Base-by-base conservation (phyloP, 345 rosid species). In the Citrus inodora region DNA sequence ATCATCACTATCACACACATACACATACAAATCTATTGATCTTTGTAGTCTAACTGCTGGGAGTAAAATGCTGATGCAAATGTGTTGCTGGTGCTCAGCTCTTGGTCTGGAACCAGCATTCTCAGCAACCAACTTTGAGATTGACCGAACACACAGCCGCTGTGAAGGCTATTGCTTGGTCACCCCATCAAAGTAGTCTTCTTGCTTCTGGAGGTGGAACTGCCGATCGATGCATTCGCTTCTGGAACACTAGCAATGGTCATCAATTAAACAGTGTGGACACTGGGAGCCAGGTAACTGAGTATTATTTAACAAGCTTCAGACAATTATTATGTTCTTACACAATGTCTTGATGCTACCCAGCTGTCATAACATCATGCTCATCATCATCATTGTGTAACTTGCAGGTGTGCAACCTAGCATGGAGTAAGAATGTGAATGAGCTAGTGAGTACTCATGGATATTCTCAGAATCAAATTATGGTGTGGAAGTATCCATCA, bases 161-260 rank as follows among this genome's bases (percentile, higher is more conserved):
- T 13, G 98, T 94, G 11, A 96, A 96, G 85, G 99, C 98, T 70
- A 92, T 96, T 58, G 86, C 98, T 73, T 96, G 99, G 99, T 94
- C 99, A 53, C 99, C 98, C 65, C 99, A 96, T 80, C 98, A 94
- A 88, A 96, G 87, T 48, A 80, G 89, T 71, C 94, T 96, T 74
- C 99, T 96, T 76, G 98, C 95, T 80, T 96, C 99, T 4, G 98
- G 97, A 73, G 99, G 99, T 48, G 99, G 99, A 82, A 96, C 99
- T 2, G 98, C 98, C 13, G 99, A 96, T 77, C 83, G 99, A 67
- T 94, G 98, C 79, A 92, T 96, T 82, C 93, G 98, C 64, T 92
- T 96, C 80, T 94, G 99, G 99, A 96, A 90, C 86, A 96, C 98
- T 6, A 80, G 94, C 68, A 96, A 90, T 3, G 98, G 99, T 48